phyloP scores from a whole-genome alignment of 208 protist genomes.

The Crithidia bombi region DNA sequence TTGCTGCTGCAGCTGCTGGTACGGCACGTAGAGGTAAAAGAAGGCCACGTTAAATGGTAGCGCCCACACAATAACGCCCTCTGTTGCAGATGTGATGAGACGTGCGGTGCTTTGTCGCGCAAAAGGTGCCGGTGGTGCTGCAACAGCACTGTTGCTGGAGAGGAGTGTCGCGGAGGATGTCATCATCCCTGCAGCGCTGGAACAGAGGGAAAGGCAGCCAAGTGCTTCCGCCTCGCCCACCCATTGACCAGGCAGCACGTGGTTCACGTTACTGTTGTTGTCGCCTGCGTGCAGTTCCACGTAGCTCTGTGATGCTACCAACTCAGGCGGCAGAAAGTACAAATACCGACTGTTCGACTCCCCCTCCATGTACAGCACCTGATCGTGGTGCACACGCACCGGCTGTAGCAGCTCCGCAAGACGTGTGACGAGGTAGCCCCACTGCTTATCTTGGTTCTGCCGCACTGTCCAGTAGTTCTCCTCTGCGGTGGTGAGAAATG shows the following conservation, averaged over 20 bases:
- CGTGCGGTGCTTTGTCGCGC: conserved; percentile 28
- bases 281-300: conserved; percentile 12
- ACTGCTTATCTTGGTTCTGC: conserved; percentile 41
- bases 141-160: neutral
- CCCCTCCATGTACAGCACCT: conserved; percentile 34
- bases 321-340: conserved; percentile 36
- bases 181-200: neutral
- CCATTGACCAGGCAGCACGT: conserved; percentile 40
- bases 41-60: conserved; percentile 48
- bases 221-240: conserved; percentile 52
- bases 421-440: conserved; percentile 35
- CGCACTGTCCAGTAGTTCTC: conserved; percentile 38
- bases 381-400: neutral
- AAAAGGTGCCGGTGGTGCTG: neutral
- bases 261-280: conserved; percentile 4
- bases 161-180: neutral
- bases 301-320: conserved; percentile 9
- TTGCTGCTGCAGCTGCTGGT: conserved; percentile 38
- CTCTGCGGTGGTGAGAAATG: conserved; percentile 49
- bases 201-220: conserved; percentile 27
- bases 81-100: neutral
- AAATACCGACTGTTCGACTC: conserved; percentile 28
- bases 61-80: conserved; percentile 34
- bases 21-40: conserved; percentile 48
- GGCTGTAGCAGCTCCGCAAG: conserved; percentile 29